Evolutionary conservation across 2,329 filamentous ascomycete species (phyloP).

Genomic region (Grosmannia serpens): DNA sequence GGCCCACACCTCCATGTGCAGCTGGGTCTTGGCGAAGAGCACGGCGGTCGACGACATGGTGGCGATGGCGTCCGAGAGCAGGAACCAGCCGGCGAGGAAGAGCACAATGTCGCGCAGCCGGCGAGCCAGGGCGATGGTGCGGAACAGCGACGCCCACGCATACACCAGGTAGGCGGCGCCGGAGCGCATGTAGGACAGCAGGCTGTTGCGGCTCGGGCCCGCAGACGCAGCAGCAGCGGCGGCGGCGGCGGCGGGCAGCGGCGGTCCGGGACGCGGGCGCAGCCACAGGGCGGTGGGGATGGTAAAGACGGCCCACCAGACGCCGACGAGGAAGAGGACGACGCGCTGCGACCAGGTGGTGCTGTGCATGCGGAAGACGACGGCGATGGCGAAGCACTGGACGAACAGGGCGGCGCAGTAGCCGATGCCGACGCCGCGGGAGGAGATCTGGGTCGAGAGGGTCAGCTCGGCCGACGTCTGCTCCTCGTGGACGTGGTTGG

Average conservation of each 20-base stretch:
- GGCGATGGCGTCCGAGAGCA: slow-evolving; percentile 86
- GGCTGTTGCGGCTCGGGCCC: slow-evolving; percentile 8
- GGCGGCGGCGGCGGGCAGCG: slow-evolving; percentile 36
- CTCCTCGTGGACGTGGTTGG: slow-evolving; percentile 23
- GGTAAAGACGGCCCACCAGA: slow-evolving; percentile 90
- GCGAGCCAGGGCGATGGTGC: slow-evolving; percentile 65
- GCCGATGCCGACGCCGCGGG: slow-evolving; percentile 85
- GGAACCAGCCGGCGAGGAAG: slow-evolving; percentile 84
- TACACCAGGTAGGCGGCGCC: slow-evolving; percentile 54
- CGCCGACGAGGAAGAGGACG: slow-evolving; percentile 74
- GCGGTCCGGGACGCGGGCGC: slow-evolving; percentile 77
- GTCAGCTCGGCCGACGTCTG: slow-evolving; percentile 57
- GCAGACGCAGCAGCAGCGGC: background rate
- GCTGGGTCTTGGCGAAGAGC: slow-evolving; percentile 85
- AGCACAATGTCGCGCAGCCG: slow-evolving; percentile 61
- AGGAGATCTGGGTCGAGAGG: slow-evolving; percentile 82
- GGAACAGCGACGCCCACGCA: slow-evolving; percentile 78
- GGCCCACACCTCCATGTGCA: slow-evolving; percentile 80
- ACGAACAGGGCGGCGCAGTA: slow-evolving; percentile 80
- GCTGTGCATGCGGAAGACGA: slow-evolving; percentile 62
- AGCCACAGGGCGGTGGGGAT: slow-evolving; percentile 83
- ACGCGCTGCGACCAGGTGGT: slow-evolving; percentile 78
- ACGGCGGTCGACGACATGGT: slow-evolving; percentile 92
- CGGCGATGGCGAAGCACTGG: slow-evolving; percentile 67
- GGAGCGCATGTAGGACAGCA: slow-evolving; percentile 20